Base-by-base conservation (phyloP, 163 green algal genomes). In the Chloroidium sp. region DNA sequence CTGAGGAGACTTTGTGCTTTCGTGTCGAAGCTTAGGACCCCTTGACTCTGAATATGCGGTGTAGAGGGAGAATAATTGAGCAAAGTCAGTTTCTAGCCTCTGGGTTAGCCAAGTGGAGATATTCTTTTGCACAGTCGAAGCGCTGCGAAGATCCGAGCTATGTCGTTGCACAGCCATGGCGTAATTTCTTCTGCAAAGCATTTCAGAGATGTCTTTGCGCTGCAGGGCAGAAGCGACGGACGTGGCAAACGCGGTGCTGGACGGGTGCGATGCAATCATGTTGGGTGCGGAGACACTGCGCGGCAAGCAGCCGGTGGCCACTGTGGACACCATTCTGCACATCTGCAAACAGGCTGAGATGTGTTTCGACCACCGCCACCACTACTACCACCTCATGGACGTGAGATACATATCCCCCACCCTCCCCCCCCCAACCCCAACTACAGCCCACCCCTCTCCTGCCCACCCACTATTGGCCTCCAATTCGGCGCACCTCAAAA, bases 191-290 rank as follows among this genome's bases (percentile, higher is more conserved):
- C 68, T 74, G 68, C 68, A 1, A 74, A 14, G 12, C 67, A n/a
- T 8, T 74, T 74, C 67, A 77, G 4, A 58, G 59, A 13, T 36
- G 36, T 36, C 36, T 36, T 36, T 36, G 10, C 12, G 3, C 1
- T 69, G 78, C 69, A 85, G 84, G 68, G 92, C 92, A n/a, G 92
- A 96, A 84, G 92, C 91, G 1, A 96, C 91, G 2, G 93, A 97
- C 85, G 91, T 97, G 58, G 92, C 93, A 84, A 97, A 97, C 82
- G 90, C 93, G 69, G 92, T 97, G 79, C 88, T 98, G 75, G 94
- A 98, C 81, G 95, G 95, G 62, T 91, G 90, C 10, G 93, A 97
- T 76, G 89, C 87, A 83, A 90, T 97, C 80, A 88, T 95, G 76
- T 88, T 97, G 77, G 92, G 91, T 62, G 90, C 89, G 8, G 93